A percentile compares a stretch with the other conserved stretches of the same genome.
These are phyloP conservation scores for Dactylellina drechsleri DNA, from an alignment of 2,329 filamentous ascomycete species.

Conservation along the genomic window DNA sequence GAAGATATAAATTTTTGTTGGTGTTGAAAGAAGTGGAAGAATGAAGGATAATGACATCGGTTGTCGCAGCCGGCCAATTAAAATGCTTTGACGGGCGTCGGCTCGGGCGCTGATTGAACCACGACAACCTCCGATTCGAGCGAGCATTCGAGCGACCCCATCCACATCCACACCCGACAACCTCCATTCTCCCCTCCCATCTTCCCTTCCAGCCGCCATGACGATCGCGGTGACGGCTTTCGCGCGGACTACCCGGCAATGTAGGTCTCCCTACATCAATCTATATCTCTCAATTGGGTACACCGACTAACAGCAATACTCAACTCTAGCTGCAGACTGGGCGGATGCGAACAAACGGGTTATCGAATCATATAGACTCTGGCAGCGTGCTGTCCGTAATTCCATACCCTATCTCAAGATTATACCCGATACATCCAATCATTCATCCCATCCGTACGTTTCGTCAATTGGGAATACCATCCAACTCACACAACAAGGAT, in stretches of 20 bases:
- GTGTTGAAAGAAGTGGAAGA: conserved; percentile 28
- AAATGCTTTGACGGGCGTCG: conserved; percentile 10
- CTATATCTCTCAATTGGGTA: conserved; percentile 19
- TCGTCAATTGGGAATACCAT: background rate
- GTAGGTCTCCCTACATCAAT: conserved; percentile 64
- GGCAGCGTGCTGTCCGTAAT: conserved; percentile 88
- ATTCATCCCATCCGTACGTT: background rate
- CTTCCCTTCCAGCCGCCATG: conserved; percentile 65
- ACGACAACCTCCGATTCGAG: conserved; percentile 36
- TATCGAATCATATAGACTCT: conserved; percentile 88
- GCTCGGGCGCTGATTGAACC: background rate
- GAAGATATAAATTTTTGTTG: conserved; percentile 22
- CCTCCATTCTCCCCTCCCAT: background rate
- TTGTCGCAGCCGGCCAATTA: conserved; percentile 22
- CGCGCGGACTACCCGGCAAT: conserved; percentile 80
- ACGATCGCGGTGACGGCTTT: conserved; percentile 94
- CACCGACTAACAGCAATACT: conserved; percentile 8
- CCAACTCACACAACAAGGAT: background rate
- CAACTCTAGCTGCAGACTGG: conserved; percentile 69
- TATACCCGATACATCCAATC: background rate
- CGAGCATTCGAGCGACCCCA: conserved; percentile 8
- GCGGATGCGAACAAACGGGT: conserved; percentile 87
- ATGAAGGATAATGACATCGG: conserved; percentile 13
- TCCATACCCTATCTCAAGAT: background rate
- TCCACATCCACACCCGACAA: background rate